These are phyloP conservation scores for Microbotryum lychnidis-dioicae DNA, from an alignment of 1,284 basidiomycete genomes.

Conservation along the genomic window DNA sequence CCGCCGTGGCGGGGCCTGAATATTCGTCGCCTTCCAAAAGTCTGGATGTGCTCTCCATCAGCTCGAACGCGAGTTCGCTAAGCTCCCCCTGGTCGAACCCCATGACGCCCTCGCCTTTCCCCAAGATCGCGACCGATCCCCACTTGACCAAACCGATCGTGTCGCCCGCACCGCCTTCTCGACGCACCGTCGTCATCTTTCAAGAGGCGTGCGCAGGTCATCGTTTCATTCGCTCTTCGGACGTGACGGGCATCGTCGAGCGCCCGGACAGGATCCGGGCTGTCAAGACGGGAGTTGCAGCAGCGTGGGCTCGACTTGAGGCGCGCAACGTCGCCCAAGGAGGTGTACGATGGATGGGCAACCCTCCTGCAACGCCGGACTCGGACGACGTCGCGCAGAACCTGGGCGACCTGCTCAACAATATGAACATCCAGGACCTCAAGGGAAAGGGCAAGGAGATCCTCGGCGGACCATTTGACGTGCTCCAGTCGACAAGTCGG, in stretches of 20 bases:
- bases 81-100: no score
- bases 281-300: constrained; percentile 66
- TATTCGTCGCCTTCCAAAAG: no score
- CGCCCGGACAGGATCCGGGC: constrained; percentile 82
- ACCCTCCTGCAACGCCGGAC: not conserved
- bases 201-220: constrained; percentile 45
- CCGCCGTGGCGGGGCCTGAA: no score
- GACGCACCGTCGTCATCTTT: constrained; percentile 15
- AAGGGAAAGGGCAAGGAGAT: constrained; percentile 3
- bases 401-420: constrained; percentile 51
- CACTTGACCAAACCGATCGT: not conserved
- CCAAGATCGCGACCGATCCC: no score
- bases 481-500: constrained; percentile 12
- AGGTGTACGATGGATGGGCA: not conserved
- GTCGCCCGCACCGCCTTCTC: not conserved
- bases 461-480: constrained; percentile 27
- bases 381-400: not conserved
- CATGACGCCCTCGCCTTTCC: no score
- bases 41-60: no score
- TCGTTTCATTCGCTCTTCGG: constrained; percentile 64
- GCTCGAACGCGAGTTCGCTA: no score
- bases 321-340: not conserved
- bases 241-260: constrained; percentile 62
- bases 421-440: constrained; percentile 47
- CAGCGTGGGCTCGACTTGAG: constrained; percentile 58